Percentiles rank a stretch among this genome's conserved stretches.
phyloP scores from a whole-genome alignment of 2,329 filamentous ascomycete genomes.

The Alternaria solani region DNA sequence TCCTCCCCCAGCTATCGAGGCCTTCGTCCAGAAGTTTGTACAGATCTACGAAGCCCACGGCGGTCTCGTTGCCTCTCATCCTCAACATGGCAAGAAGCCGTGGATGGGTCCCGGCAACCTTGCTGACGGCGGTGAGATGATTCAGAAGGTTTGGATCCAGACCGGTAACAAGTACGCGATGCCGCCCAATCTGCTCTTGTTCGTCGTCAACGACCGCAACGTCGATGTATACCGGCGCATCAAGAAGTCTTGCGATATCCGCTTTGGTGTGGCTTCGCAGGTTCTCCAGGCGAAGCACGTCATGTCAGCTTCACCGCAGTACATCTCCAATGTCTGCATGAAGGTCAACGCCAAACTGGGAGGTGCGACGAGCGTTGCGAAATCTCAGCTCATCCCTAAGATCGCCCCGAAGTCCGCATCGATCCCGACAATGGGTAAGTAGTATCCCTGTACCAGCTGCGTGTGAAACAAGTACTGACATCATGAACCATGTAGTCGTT shows the following conservation, averaged over 20 bases:
- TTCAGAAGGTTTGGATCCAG: conserved; percentile 64
- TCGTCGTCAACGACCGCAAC: conserved; percentile 77
- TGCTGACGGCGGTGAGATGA: conserved; percentile 56
- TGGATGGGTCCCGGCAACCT: conserved; percentile 44
- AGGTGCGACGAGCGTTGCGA: conserved; percentile 71
- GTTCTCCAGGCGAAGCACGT: conserved; percentile 78
- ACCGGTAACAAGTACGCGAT: conserved; percentile 63
- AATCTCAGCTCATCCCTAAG: conserved; percentile 48
- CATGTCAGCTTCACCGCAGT: conserved; percentile 75
- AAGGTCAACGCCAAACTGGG: conserved; percentile 97
- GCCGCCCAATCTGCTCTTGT: conserved; percentile 79
- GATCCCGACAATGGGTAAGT: conserved; percentile 64
- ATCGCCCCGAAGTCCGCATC: conserved; percentile 30
- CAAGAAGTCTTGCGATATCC: conserved; percentile 89
- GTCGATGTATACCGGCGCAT: conserved; percentile 78
- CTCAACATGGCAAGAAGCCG: conserved; percentile 40
- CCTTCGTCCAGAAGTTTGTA: conserved; percentile 69
- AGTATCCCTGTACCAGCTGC: background rate
- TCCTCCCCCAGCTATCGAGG: conserved; percentile 55
- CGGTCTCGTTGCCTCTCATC: conserved; percentile 57
- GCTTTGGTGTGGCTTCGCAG: conserved; percentile 84
- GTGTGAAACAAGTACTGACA: background rate
- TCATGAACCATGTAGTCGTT: conserved; percentile 62
- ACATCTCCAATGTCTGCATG: conserved; percentile 93
- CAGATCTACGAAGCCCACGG: conserved; percentile 69